phyloP scores from a whole-genome alignment of 1,284 basidiomycete genomes.

The Anthracocystis walkeri region DNA sequence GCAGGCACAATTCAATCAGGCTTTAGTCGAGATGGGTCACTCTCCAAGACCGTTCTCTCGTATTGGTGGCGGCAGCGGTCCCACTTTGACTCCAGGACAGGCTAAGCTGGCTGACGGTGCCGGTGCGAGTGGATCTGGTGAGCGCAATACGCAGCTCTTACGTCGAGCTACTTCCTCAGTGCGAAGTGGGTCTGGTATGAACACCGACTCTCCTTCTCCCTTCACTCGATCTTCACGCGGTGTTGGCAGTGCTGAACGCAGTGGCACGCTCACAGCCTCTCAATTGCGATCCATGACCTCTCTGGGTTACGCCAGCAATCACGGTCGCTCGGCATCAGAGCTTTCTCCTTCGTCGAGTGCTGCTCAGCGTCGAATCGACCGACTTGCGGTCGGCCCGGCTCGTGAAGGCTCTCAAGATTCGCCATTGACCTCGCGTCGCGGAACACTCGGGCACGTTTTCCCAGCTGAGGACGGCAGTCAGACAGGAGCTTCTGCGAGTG shows the following conservation, averaged over 20 bases:
- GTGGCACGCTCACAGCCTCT: conserved; percentile 36
- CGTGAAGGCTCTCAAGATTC: conserved; percentile 23
- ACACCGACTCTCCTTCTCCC: conserved; percentile 22
- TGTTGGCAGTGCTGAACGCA: conserved; percentile 23
- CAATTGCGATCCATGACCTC: conserved; percentile 49
- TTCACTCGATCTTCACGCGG: conserved; percentile 16
- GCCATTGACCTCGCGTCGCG: conserved; percentile 23
- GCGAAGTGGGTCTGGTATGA: conserved; percentile 20
- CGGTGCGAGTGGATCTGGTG: conserved; percentile 7
- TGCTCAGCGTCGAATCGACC: conserved; percentile 31
- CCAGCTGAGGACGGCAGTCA: conserved; percentile 10
- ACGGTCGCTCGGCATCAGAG: conserved; percentile 45
- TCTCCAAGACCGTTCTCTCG: conserved; percentile 43
- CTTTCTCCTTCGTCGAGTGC: conserved; percentile 37
- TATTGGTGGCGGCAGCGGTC: conserved; percentile 11
- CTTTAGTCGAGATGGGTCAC: conserved; percentile 39
- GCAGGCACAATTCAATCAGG: conserved; percentile 48
- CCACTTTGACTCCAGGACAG: conserved; percentile 4
- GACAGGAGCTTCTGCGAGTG: background rate
- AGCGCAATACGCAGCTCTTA: conserved; percentile 22
- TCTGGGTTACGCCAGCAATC: conserved; percentile 31
- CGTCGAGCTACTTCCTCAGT: conserved; percentile 28
- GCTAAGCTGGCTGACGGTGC: conserved; percentile 1
- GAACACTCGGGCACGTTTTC: conserved; percentile 22
- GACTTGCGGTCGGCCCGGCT: conserved; percentile 1